These are phyloP conservation scores for Tausonia pullulans DNA, from an alignment of 1,284 basidiomycete genomes.

Conservation along the genomic window DNA sequence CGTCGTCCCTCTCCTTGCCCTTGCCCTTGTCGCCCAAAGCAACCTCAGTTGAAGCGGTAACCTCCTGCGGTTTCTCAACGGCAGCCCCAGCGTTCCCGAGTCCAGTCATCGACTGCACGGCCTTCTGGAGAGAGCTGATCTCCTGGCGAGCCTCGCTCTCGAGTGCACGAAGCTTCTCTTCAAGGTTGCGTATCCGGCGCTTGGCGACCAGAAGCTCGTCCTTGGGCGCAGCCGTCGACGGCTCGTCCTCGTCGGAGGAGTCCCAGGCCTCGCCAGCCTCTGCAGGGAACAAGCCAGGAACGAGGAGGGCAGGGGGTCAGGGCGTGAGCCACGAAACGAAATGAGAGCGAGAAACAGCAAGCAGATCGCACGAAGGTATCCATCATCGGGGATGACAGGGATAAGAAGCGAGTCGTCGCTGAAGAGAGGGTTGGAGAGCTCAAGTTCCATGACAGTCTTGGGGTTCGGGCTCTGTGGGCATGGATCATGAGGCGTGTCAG, in stretches of 20 bases:
- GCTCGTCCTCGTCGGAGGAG: constrained; percentile 10
- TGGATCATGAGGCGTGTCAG: too few species aligned
- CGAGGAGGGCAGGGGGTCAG: too few species aligned
- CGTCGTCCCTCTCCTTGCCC: constrained; percentile 24
- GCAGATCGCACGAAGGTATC: constrained; percentile 60
- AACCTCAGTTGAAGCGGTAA: too few species aligned
- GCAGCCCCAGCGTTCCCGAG: not conserved
- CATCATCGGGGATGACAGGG: constrained; percentile 71
- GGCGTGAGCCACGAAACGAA: too few species aligned
- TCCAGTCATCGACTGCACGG: not conserved
- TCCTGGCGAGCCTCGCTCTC: not conserved
- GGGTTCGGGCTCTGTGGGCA: too few species aligned
- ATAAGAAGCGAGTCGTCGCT: constrained; percentile 62
- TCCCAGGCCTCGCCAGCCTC: constrained; percentile 8
- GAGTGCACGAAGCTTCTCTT: constrained; percentile 14
- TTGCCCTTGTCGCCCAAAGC: constrained; percentile 32
- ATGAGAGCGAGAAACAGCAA: constrained; percentile 5
- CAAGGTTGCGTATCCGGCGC: constrained; percentile 10
- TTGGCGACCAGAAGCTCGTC: constrained; percentile 8
- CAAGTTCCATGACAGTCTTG: constrained; percentile 37
- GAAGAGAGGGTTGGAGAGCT: constrained; percentile 52
- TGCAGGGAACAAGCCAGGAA: not conserved
- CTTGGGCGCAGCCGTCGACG: not conserved
- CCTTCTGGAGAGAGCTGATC: not conserved
- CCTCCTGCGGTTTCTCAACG: constrained; percentile 17